A percentile compares a stretch with the other conserved stretches of the same genome.
phyloP scores from a whole-genome alignment of 768 basidiomycete genomes.

The Terana coerulea region DNA sequence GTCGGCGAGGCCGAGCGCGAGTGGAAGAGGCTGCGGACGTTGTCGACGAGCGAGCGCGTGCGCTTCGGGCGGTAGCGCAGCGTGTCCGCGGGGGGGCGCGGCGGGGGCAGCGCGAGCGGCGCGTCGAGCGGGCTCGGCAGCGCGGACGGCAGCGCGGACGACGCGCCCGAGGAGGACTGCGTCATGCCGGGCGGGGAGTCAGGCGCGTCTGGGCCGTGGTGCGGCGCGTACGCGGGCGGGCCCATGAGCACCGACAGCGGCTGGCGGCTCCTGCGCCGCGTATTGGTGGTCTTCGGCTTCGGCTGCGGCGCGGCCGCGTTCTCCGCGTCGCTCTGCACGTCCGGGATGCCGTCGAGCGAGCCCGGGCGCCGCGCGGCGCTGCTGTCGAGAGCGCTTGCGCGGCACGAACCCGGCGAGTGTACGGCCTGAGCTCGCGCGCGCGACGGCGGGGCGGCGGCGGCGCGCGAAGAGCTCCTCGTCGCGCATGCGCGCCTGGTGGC shows the following conservation, averaged over 20 bases:
- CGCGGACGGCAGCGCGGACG: conserved; percentile 18
- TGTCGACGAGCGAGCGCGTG: conserved; percentile 55
- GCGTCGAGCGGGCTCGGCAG: conserved; percentile 23
- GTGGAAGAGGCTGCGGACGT: conserved; percentile 57
- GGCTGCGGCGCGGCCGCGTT: background rate
- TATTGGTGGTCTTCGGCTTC: background rate
- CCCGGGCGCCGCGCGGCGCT: conserved; percentile 49
- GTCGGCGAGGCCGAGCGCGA: conserved; percentile 42
- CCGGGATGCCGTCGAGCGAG: conserved; percentile 29
- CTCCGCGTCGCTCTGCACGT: conserved; percentile 4
- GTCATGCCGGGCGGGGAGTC: conserved; percentile 23
- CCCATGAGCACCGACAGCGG: conserved; percentile 5
- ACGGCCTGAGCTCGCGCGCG: conserved; percentile 55
- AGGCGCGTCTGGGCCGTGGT: conserved; percentile 12
- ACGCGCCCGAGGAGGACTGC: conserved; percentile 22
- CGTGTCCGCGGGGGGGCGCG: conserved; percentile 14
- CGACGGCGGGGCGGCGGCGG: conserved; percentile 40
- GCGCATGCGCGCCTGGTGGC: conserved; percentile 58
- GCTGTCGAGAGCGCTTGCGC: conserved; percentile 59
- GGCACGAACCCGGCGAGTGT: conserved; percentile 56
- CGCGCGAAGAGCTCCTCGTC: conserved; percentile 64
- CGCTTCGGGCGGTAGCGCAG: conserved; percentile 33
- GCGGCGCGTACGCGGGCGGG: conserved; percentile 1
- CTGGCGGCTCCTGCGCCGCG: background rate
- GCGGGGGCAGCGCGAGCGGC: conserved; percentile 19